Conservation (phyloP, 768 basidiomycete genomes). For the Pisolithus orientalis region DNA sequence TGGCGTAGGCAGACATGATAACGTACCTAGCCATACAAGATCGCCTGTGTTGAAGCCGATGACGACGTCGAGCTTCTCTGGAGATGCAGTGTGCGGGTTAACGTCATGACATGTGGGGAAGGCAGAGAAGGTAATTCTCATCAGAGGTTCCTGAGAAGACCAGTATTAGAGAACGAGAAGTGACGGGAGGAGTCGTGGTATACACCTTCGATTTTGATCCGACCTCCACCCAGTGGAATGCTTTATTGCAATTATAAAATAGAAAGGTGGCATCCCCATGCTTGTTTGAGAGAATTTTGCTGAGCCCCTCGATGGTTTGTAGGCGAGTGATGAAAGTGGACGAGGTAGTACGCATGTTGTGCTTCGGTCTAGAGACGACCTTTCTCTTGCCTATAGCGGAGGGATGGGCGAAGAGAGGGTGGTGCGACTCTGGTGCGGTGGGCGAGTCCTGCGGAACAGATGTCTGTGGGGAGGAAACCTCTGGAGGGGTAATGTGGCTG, state of each 20-base stretch:
- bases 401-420: slow-evolving; percentile 51
- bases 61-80: slow-evolving; percentile 78
- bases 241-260: slow-evolving; percentile 85
- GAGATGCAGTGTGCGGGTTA: slow-evolving; percentile 68
- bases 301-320: slow-evolving; percentile 73
- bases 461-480: slow-evolving; percentile 28
- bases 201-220: slow-evolving; percentile 87
- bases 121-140: slow-evolving; percentile 78
- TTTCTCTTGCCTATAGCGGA: slow-evolving; percentile 51
- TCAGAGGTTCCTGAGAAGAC: slow-evolving; percentile 67
- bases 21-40: slow-evolving; percentile 86
- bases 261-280: slow-evolving; percentile 82
- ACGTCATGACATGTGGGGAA: slow-evolving; percentile 91
- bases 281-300: slow-evolving; percentile 63
- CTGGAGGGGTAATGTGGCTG: slow-evolving; percentile 31
- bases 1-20: slow-evolving; percentile 1
- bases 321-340: slow-evolving; percentile 89
- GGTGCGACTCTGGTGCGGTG: slow-evolving; percentile 29
- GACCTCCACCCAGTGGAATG: slow-evolving; percentile 79
- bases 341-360: slow-evolving; percentile 84
- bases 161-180: slow-evolving; percentile 3
- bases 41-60: slow-evolving; percentile 96
- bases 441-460: slow-evolving; percentile 30
- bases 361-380: slow-evolving; percentile 72
- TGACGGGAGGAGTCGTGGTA: slow-evolving; percentile 7